Conservation (phyloP, 257 asterid genomes). For the Jaltomata sinuosa region DNA sequence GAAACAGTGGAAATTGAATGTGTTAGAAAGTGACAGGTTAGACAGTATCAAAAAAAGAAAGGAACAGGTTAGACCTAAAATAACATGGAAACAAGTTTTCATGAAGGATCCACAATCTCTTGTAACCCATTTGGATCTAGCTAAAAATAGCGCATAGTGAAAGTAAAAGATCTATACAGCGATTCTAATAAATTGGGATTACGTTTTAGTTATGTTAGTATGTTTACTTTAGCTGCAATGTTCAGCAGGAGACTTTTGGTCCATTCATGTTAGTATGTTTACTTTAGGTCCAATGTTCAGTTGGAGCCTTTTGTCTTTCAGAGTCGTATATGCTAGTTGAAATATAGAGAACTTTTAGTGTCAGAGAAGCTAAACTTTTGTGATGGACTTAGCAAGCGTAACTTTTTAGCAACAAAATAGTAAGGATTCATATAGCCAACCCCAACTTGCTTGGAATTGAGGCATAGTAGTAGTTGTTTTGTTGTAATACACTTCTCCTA, state of each 20-base stretch:
- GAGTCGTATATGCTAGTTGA: neutral
- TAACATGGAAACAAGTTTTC: neutral
- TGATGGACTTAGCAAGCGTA: too few relatives aligned
- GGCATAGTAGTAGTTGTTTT: neutral
- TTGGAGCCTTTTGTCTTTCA: neutral
- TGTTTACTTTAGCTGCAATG: neutral
- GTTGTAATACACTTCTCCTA: neutral
- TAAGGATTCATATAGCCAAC: neutral
- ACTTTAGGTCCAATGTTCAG: neutral
- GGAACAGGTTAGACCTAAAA: neutral
- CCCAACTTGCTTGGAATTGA: neutral
- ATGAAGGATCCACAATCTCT: neutral
- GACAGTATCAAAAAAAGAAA: too few relatives aligned
- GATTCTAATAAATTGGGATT: neutral
- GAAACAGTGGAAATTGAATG: neutral
- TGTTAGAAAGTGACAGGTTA: neutral
- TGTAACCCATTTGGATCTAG: neutral
- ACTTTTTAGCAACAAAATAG: neutral
- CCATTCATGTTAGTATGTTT: neutral
- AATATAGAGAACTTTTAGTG: neutral
- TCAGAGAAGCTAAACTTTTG: neutral
- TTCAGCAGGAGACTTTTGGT: neutral
- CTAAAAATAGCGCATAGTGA: neutral
- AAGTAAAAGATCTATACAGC: neutral
- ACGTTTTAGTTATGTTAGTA: neutral